A percentile compares a stretch with the other conserved stretches of the same genome.
Evolutionary conservation across 2,329 filamentous ascomycete genomes (phyloP).

Genomic region (Exophiala aquamarina): DNA sequence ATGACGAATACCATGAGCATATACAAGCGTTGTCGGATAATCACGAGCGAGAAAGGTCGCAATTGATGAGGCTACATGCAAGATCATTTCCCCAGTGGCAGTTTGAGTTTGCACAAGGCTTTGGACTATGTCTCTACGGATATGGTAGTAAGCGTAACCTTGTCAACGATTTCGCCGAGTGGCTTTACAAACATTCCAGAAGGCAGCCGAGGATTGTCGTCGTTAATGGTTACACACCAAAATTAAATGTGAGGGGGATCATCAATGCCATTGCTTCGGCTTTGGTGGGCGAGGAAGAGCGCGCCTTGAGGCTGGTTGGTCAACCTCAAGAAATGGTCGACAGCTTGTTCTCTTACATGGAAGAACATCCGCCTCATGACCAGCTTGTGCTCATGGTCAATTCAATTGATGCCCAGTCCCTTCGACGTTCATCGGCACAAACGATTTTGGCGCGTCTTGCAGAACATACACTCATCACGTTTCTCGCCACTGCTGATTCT

Average conservation of each 20-base stretch:
- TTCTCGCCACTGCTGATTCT: constrained; percentile 82
- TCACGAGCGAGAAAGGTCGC: constrained; percentile 68
- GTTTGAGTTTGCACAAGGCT: constrained; percentile 84
- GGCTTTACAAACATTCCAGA: constrained; percentile 55
- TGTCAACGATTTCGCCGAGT: constrained; percentile 71
- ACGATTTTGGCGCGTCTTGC: constrained; percentile 74
- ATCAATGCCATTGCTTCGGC: constrained; percentile 64
- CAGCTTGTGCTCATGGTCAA: constrained; percentile 73
- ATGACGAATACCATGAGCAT: constrained; percentile 84
- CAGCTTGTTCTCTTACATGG: constrained; percentile 62
- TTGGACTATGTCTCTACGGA: constrained; percentile 88
- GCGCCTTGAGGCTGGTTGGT: constrained; percentile 55
- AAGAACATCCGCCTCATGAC: constrained; percentile 40
- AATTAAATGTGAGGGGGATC: constrained; percentile 45
- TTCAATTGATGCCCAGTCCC: constrained; percentile 76
- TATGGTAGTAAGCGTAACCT: constrained; percentile 85
- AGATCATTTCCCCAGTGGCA: constrained; percentile 87
- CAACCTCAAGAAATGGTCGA: constrained; percentile 70
- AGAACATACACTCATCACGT: constrained; percentile 67
- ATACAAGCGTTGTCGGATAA: constrained; percentile 65
- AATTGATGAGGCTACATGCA: constrained; percentile 72
- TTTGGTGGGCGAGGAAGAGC: constrained; percentile 43
- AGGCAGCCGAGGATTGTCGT: constrained; percentile 64
- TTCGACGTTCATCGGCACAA: constrained; percentile 71
- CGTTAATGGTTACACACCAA: constrained; percentile 74